phyloP scores from a whole-genome alignment of 2,329 filamentous ascomycete species.

The Penicillium corylophilum region DNA sequence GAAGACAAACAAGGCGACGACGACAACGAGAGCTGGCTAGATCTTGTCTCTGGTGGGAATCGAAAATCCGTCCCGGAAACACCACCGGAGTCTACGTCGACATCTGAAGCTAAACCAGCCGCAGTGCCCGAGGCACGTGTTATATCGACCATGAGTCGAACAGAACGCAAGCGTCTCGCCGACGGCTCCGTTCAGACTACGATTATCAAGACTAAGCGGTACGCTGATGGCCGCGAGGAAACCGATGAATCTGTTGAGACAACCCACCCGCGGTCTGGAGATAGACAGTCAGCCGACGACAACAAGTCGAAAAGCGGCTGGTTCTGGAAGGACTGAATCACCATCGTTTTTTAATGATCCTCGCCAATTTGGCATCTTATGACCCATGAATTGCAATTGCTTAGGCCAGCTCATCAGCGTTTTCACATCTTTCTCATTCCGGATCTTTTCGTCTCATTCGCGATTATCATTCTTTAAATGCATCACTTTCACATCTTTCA shows the following conservation, averaged over 20 bases:
- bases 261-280: conserved; percentile 23
- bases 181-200: conserved; percentile 61
- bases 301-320: conserved; percentile 28
- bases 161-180: conserved; percentile 53
- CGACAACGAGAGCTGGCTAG: conserved; percentile 29
- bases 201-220: conserved; percentile 57
- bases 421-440: not conserved
- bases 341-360: not conserved
- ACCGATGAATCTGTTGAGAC: conserved; percentile 54
- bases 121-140: conserved; percentile 31
- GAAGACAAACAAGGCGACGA: conserved; percentile 15
- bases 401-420: conserved; percentile 1
- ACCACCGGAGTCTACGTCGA: not conserved
- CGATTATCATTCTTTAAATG: not conserved
- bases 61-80: conserved; percentile 25
- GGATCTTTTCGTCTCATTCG: not conserved
- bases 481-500: not conserved
- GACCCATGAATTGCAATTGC: conserved; percentile 1
- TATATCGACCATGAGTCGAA: conserved; percentile 58
- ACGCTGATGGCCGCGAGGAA: conserved; percentile 61
- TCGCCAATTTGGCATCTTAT: conserved; percentile 1
- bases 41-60: conserved; percentile 26
- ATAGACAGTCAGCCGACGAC: conserved; percentile 5
- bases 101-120: not conserved
- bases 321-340: conserved; percentile 39